Base-by-base conservation (phyloP, 305 asterid species). In the Fraxinus ornus region DNA sequence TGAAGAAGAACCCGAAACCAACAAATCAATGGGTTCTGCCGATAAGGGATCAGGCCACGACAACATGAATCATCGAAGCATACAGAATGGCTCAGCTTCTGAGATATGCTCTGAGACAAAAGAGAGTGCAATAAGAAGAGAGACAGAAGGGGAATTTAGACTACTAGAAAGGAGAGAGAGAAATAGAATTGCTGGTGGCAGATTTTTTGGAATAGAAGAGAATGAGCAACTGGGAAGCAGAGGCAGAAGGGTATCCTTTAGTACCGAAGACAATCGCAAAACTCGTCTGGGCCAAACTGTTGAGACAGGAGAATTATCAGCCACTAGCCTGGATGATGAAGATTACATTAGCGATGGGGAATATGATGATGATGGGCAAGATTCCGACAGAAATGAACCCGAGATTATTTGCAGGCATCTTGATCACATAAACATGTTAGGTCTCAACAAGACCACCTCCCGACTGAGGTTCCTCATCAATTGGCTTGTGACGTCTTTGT, bases 61-160 rank as follows among this genome's bases (percentile, higher is more conserved):
- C 73, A 77, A 70, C 55, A 36, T 86, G 36, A 85, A 83, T 41
- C 82, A 79, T 57, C 84, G 32, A 70, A 84, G 70, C 71, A 76
- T 47, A 77, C 90, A 83, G 47, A 91, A 91, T 87, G 97, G 92
- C 41, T 88, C 90, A 44, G 80, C 83, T 57, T 84, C 93, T 36
- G 91, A 88, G 84, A 78, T 85, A 35, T 83, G 80, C 70, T 82
- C 86, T 0, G 97, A 91, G 84, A 73, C 86, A n/a, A 93, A 93
- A 86, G 98, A 94, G 84, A 95, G 95, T 83, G 97, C 98, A 13
- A 94, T 94, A 87, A 92, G 97, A 86, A 79, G 99, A 82, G 99
- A 95, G 84, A 94, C 99, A 3, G 99, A 92, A 85, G 98, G 99
- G 10, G 99, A 92, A 17, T 95, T 94, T 82, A 86, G 98, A 83